Evolutionary conservation across 108 stramenopile genomes (phyloP).

Genomic region (Pseudonitzschia pungens): DNA sequence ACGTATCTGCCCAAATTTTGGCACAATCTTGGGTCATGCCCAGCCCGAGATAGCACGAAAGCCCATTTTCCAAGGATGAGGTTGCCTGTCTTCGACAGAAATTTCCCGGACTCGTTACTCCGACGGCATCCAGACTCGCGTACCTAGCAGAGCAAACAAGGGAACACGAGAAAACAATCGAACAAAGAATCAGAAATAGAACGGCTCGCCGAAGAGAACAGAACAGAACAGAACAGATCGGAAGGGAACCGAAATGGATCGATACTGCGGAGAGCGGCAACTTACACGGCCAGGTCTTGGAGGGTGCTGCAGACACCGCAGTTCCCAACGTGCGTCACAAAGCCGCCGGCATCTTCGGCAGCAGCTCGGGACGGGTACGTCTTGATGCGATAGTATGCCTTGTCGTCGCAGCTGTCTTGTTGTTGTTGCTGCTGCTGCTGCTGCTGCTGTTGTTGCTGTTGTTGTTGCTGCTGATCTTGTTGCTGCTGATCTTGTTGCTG

Average conservation of each 20-base stretch:
- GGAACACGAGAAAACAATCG: neutral
- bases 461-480: neutral
- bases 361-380: slow-evolving; percentile 20
- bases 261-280: neutral
- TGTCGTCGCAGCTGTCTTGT: neutral
- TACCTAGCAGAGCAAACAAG: neutral
- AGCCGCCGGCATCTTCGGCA: slow-evolving; percentile 27
- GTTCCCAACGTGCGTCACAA: slow-evolving; percentile 35
- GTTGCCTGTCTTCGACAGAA: slow-evolving; percentile 22
- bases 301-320: slow-evolving; percentile 42
- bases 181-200: neutral
- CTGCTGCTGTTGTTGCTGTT: too few relatives aligned
- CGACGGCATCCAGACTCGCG: neutral
- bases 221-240: too few relatives aligned
- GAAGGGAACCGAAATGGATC: too few relatives aligned
- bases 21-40: slow-evolving; percentile 44
- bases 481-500: too few relatives aligned
- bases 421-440: neutral
- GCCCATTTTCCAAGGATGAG: slow-evolving; percentile 22
- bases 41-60: slow-evolving; percentile 29
- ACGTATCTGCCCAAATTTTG: slow-evolving; percentile 34
- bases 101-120: slow-evolving; percentile 23
- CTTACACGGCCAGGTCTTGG: slow-evolving; percentile 45
- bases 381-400: slow-evolving; percentile 9
- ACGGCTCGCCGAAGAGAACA: too few relatives aligned